Base-by-base conservation (phyloP, 169 alveolate genomes). In the Eimeria tenella region DNA sequence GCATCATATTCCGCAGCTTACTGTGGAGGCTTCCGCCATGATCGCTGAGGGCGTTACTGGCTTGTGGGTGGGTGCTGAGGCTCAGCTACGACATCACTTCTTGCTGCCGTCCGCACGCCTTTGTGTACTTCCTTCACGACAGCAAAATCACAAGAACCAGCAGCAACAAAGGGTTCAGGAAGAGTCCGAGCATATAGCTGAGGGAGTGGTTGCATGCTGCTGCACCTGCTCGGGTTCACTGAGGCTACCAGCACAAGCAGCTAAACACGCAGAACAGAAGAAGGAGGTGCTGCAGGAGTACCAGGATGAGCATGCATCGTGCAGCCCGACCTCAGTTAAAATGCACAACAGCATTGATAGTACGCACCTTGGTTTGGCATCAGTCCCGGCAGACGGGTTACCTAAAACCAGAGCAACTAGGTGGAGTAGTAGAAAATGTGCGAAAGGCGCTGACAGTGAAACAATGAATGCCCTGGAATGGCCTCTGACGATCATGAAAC, bases 41-140 rank as follows among this genome's bases (percentile, higher is more conserved):
- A 31, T 81, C 9, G 89, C 89, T 9, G 58, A 81, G 74, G 74
- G 89, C 74, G 89, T 81, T 58, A 55, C 89, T 1, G 89, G 89
- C 31, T 55, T 81, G 10, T 81, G 89, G 89, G 73, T 53, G 42
- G 89, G 89, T 42, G 89, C 89, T 23, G 89, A 81, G 73, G 89
- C 89, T 17, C 89, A 81, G 56, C 53, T 81, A 73, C 89, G 60
- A 56, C 74, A 81, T 9, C 89, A 81, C 74, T 81, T 53, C 31
- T 10, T 81, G 74, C 56, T 81, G 56, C 89, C 89, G 74, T 81
- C 89, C 31, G 55, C 89, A 9, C 74, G 73, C 13, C 10, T 55
- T 52, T 58, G 89, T 71, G 58, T 81, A 15, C 89, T 81, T 56
- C 89, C 73, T 31, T 50, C 89, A 55, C 89, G 60, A 56, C 70